Conservation (phyloP, 352 stramenopile species). For the Hyaloperonospora arabidopsidis region DNA sequence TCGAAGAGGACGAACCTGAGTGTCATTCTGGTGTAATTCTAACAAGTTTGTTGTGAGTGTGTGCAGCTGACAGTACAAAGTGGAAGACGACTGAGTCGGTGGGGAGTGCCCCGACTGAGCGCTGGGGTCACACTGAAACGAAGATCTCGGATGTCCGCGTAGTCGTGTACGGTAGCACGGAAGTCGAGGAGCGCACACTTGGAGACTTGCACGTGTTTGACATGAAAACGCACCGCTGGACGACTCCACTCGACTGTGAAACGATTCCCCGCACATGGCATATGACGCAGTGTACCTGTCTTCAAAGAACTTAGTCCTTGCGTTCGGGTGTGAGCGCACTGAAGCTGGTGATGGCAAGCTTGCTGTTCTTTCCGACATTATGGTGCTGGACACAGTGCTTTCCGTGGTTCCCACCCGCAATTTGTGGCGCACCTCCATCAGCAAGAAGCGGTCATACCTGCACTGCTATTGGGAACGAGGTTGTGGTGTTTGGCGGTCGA, state of each 20-base stretch:
- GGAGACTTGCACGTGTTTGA: constrained; percentile 86
- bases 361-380: constrained; percentile 72
- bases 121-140: constrained; percentile 88
- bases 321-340: constrained; percentile 87
- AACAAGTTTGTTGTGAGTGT: constrained; percentile 2
- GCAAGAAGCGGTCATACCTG: constrained; percentile 67
- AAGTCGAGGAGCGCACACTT: constrained; percentile 76
- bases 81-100: constrained; percentile 39
- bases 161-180: constrained; percentile 88
- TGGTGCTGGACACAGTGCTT: constrained; percentile 93
- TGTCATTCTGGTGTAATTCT: constrained; percentile 2
- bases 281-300: constrained; percentile 85
- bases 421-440: constrained; percentile 55
- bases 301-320: constrained; percentile 84
- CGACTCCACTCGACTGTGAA: constrained; percentile 83
- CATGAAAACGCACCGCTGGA: constrained; percentile 63
- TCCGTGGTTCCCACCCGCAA: constrained; percentile 88
- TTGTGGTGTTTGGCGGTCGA: constrained; percentile 77
- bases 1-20: neutral
- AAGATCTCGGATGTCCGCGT: constrained; percentile 81
- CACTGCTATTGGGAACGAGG: constrained; percentile 62
- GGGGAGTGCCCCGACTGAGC: constrained; percentile 34
- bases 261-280: constrained; percentile 87
- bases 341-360: constrained; percentile 46
- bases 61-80: constrained; percentile 12